Evolutionary conservation across 2,329 filamentous ascomycete species (phyloP), one percentile per base, ranked within the genome.

Genomic region (Penicillium fuscoglaucum): DNA sequence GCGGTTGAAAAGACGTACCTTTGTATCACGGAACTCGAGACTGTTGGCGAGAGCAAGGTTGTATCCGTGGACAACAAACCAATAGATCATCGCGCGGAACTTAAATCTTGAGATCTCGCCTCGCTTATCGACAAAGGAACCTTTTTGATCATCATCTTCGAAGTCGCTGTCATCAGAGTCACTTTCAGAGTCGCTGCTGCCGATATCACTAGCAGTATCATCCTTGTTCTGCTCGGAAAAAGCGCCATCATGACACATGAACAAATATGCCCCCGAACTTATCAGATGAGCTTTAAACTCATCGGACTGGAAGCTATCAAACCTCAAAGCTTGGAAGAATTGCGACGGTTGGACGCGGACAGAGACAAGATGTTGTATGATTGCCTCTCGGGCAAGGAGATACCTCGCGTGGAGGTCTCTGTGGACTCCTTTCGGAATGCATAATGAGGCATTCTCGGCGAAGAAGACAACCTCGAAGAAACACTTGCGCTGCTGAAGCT

Each of bases 381-480:
- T 79, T 5, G 86, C 80, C 9, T 82, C 79, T 49, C 89, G 81
- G 13, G 86, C 83, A 9, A 91, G 79, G 1, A 82, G 76, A 66
- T 86, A 90, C 66, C 85, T 87, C 40, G 75, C 60, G 61, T 70
- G 62, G 61, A 76, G 63, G 28, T 64, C 65, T 9, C 68, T 51
- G 28, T 72, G 58, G 4, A 73, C 70, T 48, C 68, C 68, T 7
- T 71, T 66, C 4, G 87, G 85, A 15, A 87, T 72, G 66, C 85
- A 89, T 12, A 87, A 75, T 6, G 78, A 19, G 1, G 62, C 68
- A 62, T 81, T 74, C 65, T 78, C 75, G 28, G 84, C 78, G 67
- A 92, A 90, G 76, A 90, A 93, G 17, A 86, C 76, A 60, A 92
- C 72, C 61, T 91, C 83, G 65, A 91, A 92, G 57, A 86, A 85